A percentile compares a stretch with the other conserved stretches of the same genome.
phyloP scores from a whole-genome alignment of 345 rosid species.

The Eucalyptus coolabah region DNA sequence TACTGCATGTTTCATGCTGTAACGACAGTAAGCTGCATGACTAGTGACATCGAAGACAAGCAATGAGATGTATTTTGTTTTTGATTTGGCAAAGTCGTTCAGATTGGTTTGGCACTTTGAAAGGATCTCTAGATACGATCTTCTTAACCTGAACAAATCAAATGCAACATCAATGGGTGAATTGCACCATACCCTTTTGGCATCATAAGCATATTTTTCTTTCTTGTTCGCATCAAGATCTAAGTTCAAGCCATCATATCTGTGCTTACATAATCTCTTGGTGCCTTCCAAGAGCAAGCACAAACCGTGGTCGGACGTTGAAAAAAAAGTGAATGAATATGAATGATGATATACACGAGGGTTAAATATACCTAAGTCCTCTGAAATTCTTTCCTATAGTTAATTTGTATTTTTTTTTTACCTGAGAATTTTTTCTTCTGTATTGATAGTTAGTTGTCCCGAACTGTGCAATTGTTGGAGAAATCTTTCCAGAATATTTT shows the following conservation, averaged over 20 bases:
- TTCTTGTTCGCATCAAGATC: neutral
- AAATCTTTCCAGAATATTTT: too few species aligned
- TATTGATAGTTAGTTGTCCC: neutral
- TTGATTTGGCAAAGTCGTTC: neutral
- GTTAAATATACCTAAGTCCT: neutral
- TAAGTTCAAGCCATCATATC: neutral
- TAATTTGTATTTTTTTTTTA: too few species aligned
- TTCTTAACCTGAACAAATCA: neutral
- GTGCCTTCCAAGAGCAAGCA: neutral
- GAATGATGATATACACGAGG: neutral
- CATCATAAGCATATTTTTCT: neutral
- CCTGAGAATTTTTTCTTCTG: neutral
- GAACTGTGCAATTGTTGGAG: too few species aligned
- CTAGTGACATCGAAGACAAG: neutral
- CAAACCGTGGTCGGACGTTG: neutral
- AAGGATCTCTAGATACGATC: neutral
- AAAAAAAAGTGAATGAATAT: neutral
- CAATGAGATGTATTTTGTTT: neutral
- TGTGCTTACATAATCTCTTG: neutral
- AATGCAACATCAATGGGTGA: neutral
- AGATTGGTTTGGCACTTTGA: neutral
- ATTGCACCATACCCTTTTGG: neutral
- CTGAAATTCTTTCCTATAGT: fast-evolving
- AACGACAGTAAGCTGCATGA: neutral
- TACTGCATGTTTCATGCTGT: neutral